Percentiles rank a stretch among this genome's conserved stretches.
Conservation (phyloP, 129 eudicot species). For the Mikania micrantha region DNA sequence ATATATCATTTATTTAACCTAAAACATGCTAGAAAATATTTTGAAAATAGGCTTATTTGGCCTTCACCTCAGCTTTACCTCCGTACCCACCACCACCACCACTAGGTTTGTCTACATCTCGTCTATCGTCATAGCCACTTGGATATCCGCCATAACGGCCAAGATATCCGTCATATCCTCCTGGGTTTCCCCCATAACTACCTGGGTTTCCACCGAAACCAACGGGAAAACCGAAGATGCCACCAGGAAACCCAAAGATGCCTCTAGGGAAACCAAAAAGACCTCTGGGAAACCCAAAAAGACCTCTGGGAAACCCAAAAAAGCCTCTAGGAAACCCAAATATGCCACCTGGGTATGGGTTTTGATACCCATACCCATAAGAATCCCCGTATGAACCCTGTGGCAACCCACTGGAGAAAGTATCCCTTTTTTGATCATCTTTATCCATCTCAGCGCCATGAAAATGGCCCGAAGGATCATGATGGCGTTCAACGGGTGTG, state of each 20-base stretch:
- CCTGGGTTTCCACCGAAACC: not conserved
- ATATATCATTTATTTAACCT: not conserved
- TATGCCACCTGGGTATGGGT: not conserved
- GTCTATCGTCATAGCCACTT: no score
- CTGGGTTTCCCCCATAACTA: not conserved
- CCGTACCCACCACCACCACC: not conserved
- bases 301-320: not conserved
- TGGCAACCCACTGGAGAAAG: not conserved
- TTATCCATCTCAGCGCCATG: not conserved
- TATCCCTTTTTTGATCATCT: not conserved
- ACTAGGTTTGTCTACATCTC: not conserved
- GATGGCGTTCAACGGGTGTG: not conserved
- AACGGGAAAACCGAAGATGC: not conserved
- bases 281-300: not conserved
- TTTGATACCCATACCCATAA: not conserved
- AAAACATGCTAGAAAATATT: not conserved
- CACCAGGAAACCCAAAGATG: not conserved
- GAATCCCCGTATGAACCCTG: not conserved
- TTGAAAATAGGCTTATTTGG: not conserved
- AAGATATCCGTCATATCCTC: not conserved
- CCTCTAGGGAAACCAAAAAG: not conserved
- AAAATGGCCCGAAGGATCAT: not conserved
- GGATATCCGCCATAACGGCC: not conserved
- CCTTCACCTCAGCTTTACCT: not conserved
- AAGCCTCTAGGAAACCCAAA: not conserved